Conservation (phyloP, 257 asterid genomes). For the Ocimum tenuiflorum region DNA sequence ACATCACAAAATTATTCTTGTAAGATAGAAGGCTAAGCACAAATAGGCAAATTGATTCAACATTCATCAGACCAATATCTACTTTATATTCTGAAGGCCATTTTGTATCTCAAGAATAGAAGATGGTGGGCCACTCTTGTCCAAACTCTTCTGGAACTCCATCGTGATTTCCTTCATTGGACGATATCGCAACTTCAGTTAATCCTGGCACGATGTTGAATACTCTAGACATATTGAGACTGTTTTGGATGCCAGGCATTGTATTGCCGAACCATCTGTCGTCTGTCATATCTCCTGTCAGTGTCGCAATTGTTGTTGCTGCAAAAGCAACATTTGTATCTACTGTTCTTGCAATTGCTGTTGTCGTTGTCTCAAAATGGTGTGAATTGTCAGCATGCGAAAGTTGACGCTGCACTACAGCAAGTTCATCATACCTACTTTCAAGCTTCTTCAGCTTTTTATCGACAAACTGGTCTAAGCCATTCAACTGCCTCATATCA, state of each 20-base stretch:
- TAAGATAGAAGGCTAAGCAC: background rate
- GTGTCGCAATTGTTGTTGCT: slow-evolving; percentile 5
- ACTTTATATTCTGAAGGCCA: background rate
- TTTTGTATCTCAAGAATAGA: slow-evolving; percentile 20
- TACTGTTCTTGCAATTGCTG: background rate
- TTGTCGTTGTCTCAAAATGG: background rate
- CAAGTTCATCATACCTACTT: slow-evolving; percentile 20
- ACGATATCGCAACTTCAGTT: slow-evolving; percentile 13
- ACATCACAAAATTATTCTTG: slow-evolving; percentile 3
- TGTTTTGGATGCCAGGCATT: slow-evolving; percentile 11
- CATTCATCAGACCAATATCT: background rate
- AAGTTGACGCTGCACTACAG: background rate
- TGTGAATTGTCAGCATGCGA: background rate
- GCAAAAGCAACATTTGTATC: slow-evolving; percentile 1
- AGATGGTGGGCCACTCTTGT: slow-evolving; percentile 15
- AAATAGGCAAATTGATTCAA: background rate
- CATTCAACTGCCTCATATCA: slow-evolving; percentile 25
- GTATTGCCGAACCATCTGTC: slow-evolving; percentile 14
- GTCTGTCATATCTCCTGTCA: slow-evolving; percentile 8
- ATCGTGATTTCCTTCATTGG: slow-evolving; percentile 21
- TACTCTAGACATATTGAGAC: background rate
- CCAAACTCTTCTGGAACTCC: slow-evolving; percentile 18
- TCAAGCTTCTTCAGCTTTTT: slow-evolving; percentile 26
- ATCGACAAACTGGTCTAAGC: slow-evolving; percentile 18
- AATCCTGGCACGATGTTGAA: too few species aligned